A percentile compares a stretch with the other conserved stretches of the same genome.
phyloP scores from a whole-genome alignment of 2,329 filamentous ascomycete species.

The Exophiala sideris region DNA sequence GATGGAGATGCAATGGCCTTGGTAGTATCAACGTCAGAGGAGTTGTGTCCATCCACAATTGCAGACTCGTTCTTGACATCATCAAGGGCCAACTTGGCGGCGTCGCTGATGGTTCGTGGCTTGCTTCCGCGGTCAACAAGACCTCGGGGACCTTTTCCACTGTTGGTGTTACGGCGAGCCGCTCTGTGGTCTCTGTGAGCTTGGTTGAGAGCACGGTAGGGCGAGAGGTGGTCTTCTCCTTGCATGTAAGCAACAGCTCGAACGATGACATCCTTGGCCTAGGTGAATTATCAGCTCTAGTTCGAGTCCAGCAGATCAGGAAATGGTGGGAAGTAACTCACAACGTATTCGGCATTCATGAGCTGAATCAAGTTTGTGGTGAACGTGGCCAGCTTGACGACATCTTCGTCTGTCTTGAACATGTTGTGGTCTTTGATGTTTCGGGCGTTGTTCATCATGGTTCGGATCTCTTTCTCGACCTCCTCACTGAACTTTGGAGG shows the following conservation, averaged over 20 bases:
- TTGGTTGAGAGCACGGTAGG: not conserved
- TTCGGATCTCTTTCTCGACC: not conserved
- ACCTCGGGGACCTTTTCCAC: not conserved
- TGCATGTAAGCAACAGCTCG: constrained; percentile 2
- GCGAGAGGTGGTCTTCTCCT: not conserved
- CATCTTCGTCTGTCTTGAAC: not conserved
- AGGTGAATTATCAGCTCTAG: not conserved
- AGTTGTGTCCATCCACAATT: not conserved
- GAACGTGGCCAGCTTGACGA: not conserved
- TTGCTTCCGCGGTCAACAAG: not conserved
- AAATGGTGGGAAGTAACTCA: not conserved
- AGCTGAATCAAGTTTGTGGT: constrained; percentile 1
- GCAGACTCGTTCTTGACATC: not conserved
- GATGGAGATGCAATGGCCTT: not conserved
- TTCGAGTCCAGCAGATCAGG: not conserved
- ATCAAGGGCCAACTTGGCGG: not conserved
- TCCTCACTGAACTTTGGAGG: not conserved
- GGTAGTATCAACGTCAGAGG: not conserved
- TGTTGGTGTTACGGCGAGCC: not conserved
- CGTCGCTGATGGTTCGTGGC: not conserved
- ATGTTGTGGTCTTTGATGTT: not conserved
- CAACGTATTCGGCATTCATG: not conserved
- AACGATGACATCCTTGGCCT: not conserved
- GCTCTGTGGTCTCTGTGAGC: constrained; percentile 1
- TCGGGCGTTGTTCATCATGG: not conserved